Percentiles rank a stretch among this genome's conserved stretches.
These are phyloP conservation scores for Phytophthora multivora DNA, from an alignment of 352 stramenopile species.

Conservation along the genomic window DNA sequence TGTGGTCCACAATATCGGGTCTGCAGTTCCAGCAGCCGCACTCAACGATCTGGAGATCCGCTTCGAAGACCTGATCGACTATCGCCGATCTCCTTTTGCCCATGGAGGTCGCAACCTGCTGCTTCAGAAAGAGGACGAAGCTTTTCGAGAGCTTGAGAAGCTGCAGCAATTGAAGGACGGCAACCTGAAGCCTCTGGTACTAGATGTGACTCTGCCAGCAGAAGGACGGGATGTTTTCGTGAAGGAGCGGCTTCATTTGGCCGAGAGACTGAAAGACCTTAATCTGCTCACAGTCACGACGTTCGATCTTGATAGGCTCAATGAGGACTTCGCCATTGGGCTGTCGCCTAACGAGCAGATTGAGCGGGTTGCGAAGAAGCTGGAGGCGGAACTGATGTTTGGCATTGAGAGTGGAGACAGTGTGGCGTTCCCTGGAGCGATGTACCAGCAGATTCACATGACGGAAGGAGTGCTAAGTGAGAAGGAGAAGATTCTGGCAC, in stretches of 20 bases:
- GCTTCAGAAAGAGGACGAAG: constrained; percentile 74
- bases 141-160: constrained; percentile 68
- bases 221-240: constrained; percentile 57
- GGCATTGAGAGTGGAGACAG: constrained; percentile 36
- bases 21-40: not conserved
- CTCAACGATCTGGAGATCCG: constrained; percentile 33
- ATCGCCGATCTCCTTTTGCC: constrained; percentile 46
- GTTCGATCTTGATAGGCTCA: constrained; percentile 40
- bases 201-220: constrained; percentile 54
- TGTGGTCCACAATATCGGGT: constrained; percentile 58
- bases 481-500: constrained; percentile 36
- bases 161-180: constrained; percentile 22
- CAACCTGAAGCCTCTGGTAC: constrained; percentile 31
- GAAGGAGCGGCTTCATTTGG: constrained; percentile 34
- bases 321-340: constrained; percentile 7
- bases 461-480: constrained; percentile 7
- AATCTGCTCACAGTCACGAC: constrained; percentile 64
- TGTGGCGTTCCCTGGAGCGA: constrained; percentile 45
- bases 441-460: constrained; percentile 71
- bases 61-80: constrained; percentile 57
- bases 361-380: constrained; percentile 52
- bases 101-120: constrained; percentile 53
- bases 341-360: constrained; percentile 39
- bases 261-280: constrained; percentile 43
- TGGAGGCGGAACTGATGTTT: constrained; percentile 78